Conservation (phyloP, 2,329 filamentous ascomycete species). For the Aureobasidium uvarum region DNA sequence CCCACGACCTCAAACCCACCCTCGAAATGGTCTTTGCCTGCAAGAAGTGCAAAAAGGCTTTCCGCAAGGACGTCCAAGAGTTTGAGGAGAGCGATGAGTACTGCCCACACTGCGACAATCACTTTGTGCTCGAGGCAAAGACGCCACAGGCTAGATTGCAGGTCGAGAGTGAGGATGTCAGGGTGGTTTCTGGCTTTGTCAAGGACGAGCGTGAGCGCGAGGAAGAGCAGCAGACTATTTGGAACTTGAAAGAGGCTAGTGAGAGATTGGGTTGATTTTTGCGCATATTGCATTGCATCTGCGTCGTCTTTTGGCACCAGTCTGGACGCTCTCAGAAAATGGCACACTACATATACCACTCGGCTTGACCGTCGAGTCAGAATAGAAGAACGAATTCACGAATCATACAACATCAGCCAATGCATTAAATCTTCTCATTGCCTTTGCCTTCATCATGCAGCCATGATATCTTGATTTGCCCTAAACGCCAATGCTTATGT, state of each 20-base stretch:
- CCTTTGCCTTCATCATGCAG: slow-evolving; percentile 23
- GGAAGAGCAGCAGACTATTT: slow-evolving; percentile 63
- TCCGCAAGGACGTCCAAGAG: slow-evolving; percentile 87
- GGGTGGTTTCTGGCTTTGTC: slow-evolving; percentile 83
- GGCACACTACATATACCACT: background rate
- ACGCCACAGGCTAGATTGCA: slow-evolving; percentile 79
- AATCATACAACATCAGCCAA: slow-evolving; percentile 3
- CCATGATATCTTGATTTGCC: slow-evolving; percentile 20
- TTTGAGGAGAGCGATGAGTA: slow-evolving; percentile 98
- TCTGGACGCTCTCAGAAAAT: background rate
- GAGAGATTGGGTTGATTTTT: slow-evolving; percentile 67
- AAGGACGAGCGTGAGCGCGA: slow-evolving; percentile 77
- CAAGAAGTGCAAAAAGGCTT: slow-evolving; percentile 99
- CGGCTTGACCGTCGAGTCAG: background rate
- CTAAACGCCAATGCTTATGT: slow-evolving; percentile 31
- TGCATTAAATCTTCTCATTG: slow-evolving; percentile 23
- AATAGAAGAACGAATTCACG: slow-evolving; percentile 21
- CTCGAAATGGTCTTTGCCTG: slow-evolving; percentile 93
- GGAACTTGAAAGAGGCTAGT: slow-evolving; percentile 71
- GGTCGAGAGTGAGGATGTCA: slow-evolving; percentile 86
- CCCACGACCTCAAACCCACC: slow-evolving; percentile 68
- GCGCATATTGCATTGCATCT: background rate
- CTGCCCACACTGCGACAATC: slow-evolving; percentile 98
- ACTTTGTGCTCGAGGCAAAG: slow-evolving; percentile 88
- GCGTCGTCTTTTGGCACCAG: no score